Conservation (phyloP, 768 basidiomycete species). For the Rhodocollybia butyracea region DNA sequence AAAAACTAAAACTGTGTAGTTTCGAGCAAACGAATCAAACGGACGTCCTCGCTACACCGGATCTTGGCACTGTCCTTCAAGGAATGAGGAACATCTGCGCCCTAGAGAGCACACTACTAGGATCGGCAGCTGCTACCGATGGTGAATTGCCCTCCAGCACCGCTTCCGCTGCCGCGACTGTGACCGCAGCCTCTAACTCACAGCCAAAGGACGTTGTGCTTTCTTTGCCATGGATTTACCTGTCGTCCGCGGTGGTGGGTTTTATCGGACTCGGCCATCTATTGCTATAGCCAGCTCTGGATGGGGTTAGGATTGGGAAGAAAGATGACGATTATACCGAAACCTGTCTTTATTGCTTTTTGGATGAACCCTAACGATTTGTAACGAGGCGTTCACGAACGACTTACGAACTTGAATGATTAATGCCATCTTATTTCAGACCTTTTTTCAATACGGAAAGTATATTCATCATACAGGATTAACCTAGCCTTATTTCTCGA, state of each 20-base stretch:
- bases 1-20: constrained; percentile 29
- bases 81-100: constrained; percentile 53
- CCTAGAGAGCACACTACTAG: constrained; percentile 48
- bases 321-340: too few species aligned
- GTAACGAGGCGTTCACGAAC: neutral
- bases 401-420: neutral
- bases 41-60: constrained; percentile 40
- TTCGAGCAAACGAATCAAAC: constrained; percentile 56
- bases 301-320: neutral
- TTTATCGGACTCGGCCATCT: neutral
- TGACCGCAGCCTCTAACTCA: constrained; percentile 19
- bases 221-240: neutral
- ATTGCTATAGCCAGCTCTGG: neutral
- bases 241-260: neutral
- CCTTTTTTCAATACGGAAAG: too few species aligned
- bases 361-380: neutral
- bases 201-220: neutral
- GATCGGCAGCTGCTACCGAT: constrained; percentile 43
- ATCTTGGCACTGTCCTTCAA: constrained; percentile 45
- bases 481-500: too few species aligned
- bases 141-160: constrained; percentile 34
- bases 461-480: too few species aligned
- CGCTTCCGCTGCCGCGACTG: constrained; percentile 15
- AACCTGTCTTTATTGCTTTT: neutral
- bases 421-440: neutral